Conservation (phyloP, 1,284 basidiomycete genomes). For the Tilletia horrida region DNA sequence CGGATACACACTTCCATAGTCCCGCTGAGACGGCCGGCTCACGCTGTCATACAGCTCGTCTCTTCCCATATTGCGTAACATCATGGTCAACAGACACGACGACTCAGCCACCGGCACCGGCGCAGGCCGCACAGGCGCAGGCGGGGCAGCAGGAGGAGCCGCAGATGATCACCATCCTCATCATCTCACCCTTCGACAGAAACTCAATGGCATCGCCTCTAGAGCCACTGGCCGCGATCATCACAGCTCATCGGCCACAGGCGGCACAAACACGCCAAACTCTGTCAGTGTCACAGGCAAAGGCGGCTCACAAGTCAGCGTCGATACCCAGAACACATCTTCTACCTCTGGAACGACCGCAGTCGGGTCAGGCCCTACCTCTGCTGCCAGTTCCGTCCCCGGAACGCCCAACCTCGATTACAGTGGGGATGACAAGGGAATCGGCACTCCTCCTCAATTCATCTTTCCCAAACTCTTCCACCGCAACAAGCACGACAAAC, state of each 20-base stretch:
- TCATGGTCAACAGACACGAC: background rate
- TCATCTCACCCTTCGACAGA: background rate
- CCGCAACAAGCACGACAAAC: slow-evolving; percentile 37
- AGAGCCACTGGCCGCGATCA: slow-evolving; percentile 10
- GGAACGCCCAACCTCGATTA: no score
- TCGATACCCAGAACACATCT: background rate
- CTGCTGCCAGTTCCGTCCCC: background rate
- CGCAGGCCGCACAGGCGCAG: background rate
- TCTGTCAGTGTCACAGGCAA: background rate
- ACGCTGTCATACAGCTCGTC: no score
- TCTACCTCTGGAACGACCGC: background rate
- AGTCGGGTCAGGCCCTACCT: background rate
- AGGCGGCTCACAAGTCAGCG: background rate
- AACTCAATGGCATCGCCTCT: slow-evolving; percentile 6
- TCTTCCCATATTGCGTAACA: no score
- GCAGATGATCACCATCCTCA: background rate
- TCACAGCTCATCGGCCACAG: background rate
- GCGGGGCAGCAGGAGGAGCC: background rate
- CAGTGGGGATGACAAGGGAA: slow-evolving; percentile 11
- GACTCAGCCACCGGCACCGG: background rate
- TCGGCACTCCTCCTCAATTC: slow-evolving; percentile 46
- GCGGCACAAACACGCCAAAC: background rate
- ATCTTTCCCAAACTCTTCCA: slow-evolving; percentile 50
- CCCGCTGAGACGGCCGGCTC: no score
- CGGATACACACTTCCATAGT: no score